phyloP scores from a whole-genome alignment of 805 yeast genomes.

The Vanderwaltozyma tropicalis region DNA sequence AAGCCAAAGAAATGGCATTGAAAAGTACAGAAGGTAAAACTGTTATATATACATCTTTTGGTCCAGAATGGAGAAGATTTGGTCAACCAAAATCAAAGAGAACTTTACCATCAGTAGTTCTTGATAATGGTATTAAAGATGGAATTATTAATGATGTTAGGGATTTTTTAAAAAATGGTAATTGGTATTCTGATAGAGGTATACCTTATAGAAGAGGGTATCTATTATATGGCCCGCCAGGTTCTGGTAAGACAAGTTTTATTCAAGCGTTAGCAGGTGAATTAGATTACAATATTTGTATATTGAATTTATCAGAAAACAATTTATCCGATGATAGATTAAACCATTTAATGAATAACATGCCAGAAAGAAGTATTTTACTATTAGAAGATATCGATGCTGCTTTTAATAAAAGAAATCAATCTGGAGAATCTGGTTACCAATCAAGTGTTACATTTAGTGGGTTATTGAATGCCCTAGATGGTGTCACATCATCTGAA shows the following conservation, averaged over 20 bases:
- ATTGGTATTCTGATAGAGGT: conserved; percentile 94
- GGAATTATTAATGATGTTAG: conserved; percentile 57
- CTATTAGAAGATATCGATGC: conserved; percentile 92
- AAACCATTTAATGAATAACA: conserved; percentile 91
- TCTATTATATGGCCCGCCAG: conserved; percentile 92
- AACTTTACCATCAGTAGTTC: conserved; percentile 70
- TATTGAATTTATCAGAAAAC: conserved; percentile 79
- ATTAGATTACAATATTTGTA: conserved; percentile 89
- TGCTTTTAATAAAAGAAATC: conserved; percentile 78
- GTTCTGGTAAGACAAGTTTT: conserved; percentile 91
- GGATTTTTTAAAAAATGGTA: conserved; percentile 69
- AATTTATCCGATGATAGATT: conserved; percentile 90
- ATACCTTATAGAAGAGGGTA: conserved; percentile 96
- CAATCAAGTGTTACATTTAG: conserved; percentile 89
- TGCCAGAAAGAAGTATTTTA: conserved; percentile 80
- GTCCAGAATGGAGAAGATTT: conserved; percentile 97
- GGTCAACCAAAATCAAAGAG: conserved; percentile 91
- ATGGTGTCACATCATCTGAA: conserved; percentile 96
- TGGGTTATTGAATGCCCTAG: conserved; percentile 85
- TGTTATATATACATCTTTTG: conserved; percentile 88
- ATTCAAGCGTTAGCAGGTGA: conserved; percentile 97
- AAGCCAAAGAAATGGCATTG: conserved; percentile 78
- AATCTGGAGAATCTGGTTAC: conserved; percentile 66
- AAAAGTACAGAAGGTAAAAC: conserved; percentile 85
- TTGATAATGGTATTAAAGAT: conserved; percentile 68